Evolutionary conservation across 2,329 filamentous ascomycete species (phyloP).

Genomic region (Orbilia javanica): DNA sequence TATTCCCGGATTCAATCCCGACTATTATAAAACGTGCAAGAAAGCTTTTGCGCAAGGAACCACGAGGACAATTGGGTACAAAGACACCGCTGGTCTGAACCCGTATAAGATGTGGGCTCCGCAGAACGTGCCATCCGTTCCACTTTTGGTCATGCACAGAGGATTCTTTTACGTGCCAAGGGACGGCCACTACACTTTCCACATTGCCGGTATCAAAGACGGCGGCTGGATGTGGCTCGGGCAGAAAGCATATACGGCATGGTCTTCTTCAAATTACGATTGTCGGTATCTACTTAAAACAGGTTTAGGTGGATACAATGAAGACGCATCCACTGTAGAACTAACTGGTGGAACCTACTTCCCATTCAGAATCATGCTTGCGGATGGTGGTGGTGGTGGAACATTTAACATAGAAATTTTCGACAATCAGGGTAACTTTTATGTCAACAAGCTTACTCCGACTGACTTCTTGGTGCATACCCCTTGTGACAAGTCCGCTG

Average conservation of each 20-base stretch:
- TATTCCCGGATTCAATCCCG: constrained; percentile 17
- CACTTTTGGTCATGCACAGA: constrained; percentile 15
- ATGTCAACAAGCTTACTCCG: constrained; percentile 4
- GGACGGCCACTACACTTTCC: constrained; percentile 13
- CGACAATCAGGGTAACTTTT: constrained; percentile 2
- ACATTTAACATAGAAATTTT: constrained; percentile 8
- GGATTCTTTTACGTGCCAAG: constrained; percentile 18
- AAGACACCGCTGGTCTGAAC: not conserved
- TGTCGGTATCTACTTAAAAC: constrained; percentile 13
- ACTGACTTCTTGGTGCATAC: constrained; percentile 2
- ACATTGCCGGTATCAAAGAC: not conserved
- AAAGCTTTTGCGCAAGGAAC: constrained; percentile 8
- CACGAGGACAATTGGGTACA: constrained; percentile 2
- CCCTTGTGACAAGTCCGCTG: constrained; percentile 10
- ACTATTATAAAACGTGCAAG: constrained; percentile 12
- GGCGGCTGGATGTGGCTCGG: constrained; percentile 15
- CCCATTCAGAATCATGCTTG: constrained; percentile 29
- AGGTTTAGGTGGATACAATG: not conserved
- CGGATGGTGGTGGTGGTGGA: constrained; percentile 23
- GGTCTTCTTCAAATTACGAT: constrained; percentile 17
- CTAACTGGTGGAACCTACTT: constrained; percentile 28
- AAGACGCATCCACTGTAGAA: not conserved
- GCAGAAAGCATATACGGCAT: constrained; percentile 8
- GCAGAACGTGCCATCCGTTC: not conserved
- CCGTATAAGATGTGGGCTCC: constrained; percentile 2